Base-by-base conservation (phyloP, 2,329 filamentous ascomycete genomes). In the Teratosphaeria epicoccoides region DNA sequence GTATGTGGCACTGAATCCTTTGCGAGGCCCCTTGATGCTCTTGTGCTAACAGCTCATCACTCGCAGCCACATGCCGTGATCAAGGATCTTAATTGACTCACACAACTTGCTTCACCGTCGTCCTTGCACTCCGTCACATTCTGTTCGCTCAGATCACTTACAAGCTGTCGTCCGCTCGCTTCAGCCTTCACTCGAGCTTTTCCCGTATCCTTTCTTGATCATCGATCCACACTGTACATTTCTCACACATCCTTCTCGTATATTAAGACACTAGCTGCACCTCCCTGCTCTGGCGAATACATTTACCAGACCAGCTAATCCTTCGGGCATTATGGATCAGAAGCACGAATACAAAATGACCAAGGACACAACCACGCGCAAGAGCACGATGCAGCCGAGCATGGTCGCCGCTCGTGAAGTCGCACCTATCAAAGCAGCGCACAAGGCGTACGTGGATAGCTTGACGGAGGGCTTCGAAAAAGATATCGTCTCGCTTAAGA, bases 391-490 rank as follows among this genome's bases (percentile, higher is more conserved):
- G 10, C 14, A 23, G 6, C 23, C 37, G 14, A 20, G 9, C 23
- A 49, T 53, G 25, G 46, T 46, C n/a, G 23, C 37, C 5, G 43
- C 43, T 14, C 23, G 50, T 10, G 54, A 54, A 44, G 12, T 25
- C 23, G 29, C 23, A 1, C 49, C 52, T 14, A n/a, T 37, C 5
- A 46, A 26, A 14, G 51, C 48, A 7, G 33, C 44, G 5, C 51
- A 47, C n/a, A 43, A 52, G 11, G 52, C 47, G 3, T 54, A 56
- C 48, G 12, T 50, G 4, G 43, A 22, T 11, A 43, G 28, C 23
- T 43, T 52, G n/a, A 47, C 28, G 11, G 17, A 28, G 10, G 52
- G 52, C 14, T 54, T 52, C 44, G 48, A 56, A 33, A 46, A 52
- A 11, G 25, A 54, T n/a, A 44, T 54, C 4, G 43, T 28, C 9